phyloP scores from a whole-genome alignment of 306 rosid species.

The Glycine latifolia region DNA sequence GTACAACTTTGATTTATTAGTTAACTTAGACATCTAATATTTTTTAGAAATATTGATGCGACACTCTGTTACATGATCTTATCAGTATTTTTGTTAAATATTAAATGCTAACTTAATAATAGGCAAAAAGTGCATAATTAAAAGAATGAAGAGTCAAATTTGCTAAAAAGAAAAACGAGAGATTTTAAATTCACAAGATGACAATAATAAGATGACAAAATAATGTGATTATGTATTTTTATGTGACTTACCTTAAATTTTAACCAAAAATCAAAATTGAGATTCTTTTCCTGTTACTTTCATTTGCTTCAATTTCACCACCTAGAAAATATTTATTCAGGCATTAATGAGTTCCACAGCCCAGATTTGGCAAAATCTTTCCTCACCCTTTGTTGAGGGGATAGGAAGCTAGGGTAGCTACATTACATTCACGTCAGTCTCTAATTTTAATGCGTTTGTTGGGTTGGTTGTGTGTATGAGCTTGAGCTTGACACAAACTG shows the following conservation, averaged over 20 bases:
- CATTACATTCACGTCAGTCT: slow-evolving; percentile 18
- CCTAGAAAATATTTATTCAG: background rate
- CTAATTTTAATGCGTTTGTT: slow-evolving; percentile 34
- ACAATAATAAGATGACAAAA: no score
- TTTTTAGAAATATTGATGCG: no score
- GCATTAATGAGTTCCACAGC: background rate
- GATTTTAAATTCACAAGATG: no score
- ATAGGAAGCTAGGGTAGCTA: background rate
- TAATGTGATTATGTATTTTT: no score
- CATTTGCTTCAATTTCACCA: background rate
- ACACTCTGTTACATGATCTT: no score
- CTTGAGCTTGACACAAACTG: slow-evolving; percentile 23
- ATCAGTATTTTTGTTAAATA: no score
- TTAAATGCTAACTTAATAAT: no score
- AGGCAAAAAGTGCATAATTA: no score
- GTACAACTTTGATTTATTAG: no score
- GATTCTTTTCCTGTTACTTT: background rate
- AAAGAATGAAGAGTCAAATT: no score
- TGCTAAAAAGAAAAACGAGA: no score
- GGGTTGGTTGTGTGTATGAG: slow-evolving; percentile 35
- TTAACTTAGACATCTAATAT: no score
- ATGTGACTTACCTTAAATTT: background rate
- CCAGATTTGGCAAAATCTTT: slow-evolving; percentile 27
- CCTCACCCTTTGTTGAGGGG: background rate
- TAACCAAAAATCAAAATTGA: background rate